Evolutionary conservation across 306 rosid species (phyloP).

Genomic region (Cicer bijugum): DNA sequence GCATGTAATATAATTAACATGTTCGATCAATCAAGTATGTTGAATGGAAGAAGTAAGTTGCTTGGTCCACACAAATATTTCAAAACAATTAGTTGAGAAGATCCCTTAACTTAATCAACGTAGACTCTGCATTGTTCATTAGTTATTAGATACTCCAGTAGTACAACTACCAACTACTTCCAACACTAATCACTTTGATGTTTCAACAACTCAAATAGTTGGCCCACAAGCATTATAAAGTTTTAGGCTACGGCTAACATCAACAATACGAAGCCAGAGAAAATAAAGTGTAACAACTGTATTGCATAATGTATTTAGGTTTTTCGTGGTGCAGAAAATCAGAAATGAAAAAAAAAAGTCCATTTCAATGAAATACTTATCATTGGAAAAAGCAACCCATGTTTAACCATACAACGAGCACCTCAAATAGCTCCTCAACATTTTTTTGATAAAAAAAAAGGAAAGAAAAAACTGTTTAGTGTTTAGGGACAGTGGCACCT

Average conservation of each 20-base stretch:
- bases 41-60: slow-evolving; percentile 14
- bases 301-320: slow-evolving; percentile 31
- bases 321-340: slow-evolving; percentile 10
- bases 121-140: slow-evolving; percentile 16
- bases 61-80: slow-evolving; percentile 13
- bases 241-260: slow-evolving; percentile 13
- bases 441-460: background rate
- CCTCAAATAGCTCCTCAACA: slow-evolving; percentile 3
- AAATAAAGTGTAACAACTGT: slow-evolving; percentile 17
- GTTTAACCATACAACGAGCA: slow-evolving; percentile 2
- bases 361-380: slow-evolving; percentile 1
- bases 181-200: slow-evolving; percentile 1
- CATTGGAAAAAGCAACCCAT: slow-evolving; percentile 25
- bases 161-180: background rate
- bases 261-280: slow-evolving; percentile 15
- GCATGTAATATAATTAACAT: slow-evolving; percentile 23
- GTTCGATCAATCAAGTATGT: slow-evolving; percentile 32
- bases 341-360: slow-evolving; percentile 1
- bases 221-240: slow-evolving; percentile 20
- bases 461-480: slow-evolving; percentile 10
- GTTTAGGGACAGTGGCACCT: slow-evolving; percentile 46
- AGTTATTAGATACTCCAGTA: slow-evolving; percentile 14
- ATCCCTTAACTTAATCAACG: slow-evolving; percentile 21
- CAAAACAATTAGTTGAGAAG: slow-evolving; percentile 33
- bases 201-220: slow-evolving; percentile 19